phyloP scores from a whole-genome alignment of 352 stramenopile genomes.

The Elongisporangium anandrum region DNA sequence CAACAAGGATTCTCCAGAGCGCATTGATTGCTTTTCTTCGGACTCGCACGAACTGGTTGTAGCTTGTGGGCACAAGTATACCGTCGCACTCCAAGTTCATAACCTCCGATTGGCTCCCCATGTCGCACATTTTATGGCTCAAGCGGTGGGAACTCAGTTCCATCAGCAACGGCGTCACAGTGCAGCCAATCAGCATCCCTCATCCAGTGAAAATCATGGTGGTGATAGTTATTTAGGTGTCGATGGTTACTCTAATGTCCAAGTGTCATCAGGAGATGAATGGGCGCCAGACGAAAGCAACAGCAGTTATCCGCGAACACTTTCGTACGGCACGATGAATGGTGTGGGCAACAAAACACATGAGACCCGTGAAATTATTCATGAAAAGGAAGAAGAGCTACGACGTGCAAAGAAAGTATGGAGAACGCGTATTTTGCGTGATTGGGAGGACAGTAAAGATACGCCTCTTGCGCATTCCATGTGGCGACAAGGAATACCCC shows the following conservation, averaged over 20 bases:
- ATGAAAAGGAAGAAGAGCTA: constrained; percentile 77
- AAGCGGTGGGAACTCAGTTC: neutral
- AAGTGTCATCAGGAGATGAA: neutral
- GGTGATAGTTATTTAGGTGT: neutral
- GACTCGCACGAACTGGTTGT: constrained; percentile 45
- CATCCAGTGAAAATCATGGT: neutral
- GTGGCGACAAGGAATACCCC: constrained; percentile 79
- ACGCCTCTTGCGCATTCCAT: constrained; percentile 69
- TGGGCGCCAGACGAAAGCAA: neutral
- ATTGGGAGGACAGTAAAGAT: constrained; percentile 77
- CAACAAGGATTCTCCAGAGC: constrained; percentile 77
- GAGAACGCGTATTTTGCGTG: constrained; percentile 65
- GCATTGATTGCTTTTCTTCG: constrained; percentile 66
- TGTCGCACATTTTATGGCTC: neutral
- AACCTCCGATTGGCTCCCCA: neutral
- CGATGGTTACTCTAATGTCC: neutral
- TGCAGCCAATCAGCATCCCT: neutral
- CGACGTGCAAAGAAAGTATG: constrained; percentile 81
- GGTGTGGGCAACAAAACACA: neutral
- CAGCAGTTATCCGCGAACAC: neutral
- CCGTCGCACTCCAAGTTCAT: constrained; percentile 58
- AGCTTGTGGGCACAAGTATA: constrained; percentile 81
- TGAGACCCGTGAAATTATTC: constrained; percentile 43
- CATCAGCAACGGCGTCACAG: neutral
- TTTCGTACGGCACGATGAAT: neutral